A percentile compares a stretch with the other conserved stretches of the same genome.
Conservation (phyloP, 768 basidiomycete species). For the Lactifluus rugatus region DNA sequence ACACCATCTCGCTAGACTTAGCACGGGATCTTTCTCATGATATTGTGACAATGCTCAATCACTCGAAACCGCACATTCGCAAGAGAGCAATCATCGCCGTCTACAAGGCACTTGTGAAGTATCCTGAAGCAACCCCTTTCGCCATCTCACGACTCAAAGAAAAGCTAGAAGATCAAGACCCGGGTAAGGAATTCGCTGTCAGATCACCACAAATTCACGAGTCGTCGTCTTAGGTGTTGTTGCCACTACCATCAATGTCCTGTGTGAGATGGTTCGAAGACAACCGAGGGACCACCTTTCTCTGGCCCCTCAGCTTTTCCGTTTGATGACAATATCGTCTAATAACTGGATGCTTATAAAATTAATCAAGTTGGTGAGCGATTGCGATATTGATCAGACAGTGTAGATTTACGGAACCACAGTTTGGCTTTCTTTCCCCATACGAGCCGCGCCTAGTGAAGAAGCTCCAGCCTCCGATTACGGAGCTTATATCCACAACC, state of each 20-base stretch:
- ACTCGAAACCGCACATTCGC: slow-evolving; percentile 80
- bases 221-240: slow-evolving; percentile 56
- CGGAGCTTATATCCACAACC: slow-evolving; percentile 90
- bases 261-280: slow-evolving; percentile 82
- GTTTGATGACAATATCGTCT: slow-evolving; percentile 82
- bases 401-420: slow-evolving; percentile 4
- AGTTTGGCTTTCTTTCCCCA: slow-evolving; percentile 93
- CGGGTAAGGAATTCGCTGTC: slow-evolving; percentile 35
- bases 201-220: neutral
- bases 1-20: slow-evolving; percentile 78
- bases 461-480: slow-evolving; percentile 90
- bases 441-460: slow-evolving; percentile 88
- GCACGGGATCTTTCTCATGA: slow-evolving; percentile 87
- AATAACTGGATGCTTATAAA: slow-evolving; percentile 99
- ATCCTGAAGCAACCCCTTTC: slow-evolving; percentile 66
- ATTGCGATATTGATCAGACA: neutral
- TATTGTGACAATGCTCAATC: slow-evolving; percentile 76
- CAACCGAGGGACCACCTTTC: slow-evolving; percentile 75
- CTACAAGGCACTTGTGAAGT: slow-evolving; percentile 70
- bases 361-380: slow-evolving; percentile 82
- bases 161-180: slow-evolving; percentile 69
- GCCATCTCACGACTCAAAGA: slow-evolving; percentile 66
- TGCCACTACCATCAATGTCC: slow-evolving; percentile 86
- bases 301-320: slow-evolving; percentile 88
- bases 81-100: slow-evolving; percentile 83